A percentile compares a stretch with the other conserved stretches of the same genome.
Conservation (phyloP, 2,329 filamentous ascomycete genomes). For the Huntiella moniliformis region DNA sequence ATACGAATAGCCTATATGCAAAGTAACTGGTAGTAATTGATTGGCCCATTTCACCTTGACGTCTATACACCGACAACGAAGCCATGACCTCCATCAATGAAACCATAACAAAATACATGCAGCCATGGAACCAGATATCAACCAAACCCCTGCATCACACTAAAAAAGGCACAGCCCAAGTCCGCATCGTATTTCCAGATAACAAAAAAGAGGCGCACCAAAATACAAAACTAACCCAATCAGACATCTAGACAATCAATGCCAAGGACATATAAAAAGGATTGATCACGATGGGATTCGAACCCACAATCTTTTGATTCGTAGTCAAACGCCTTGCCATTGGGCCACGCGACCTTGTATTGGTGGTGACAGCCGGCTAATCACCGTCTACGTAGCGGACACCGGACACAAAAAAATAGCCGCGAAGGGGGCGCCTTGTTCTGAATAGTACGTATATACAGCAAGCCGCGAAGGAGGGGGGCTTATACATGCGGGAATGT, state of each 20-base stretch:
- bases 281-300: slow-evolving; percentile 2
- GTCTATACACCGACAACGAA: too few species aligned
- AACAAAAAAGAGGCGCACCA: not conserved
- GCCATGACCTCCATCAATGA: not conserved
- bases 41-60: too few species aligned
- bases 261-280: not conserved
- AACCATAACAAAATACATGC: not conserved
- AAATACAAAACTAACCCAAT: not conserved
- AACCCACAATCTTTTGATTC: slow-evolving; percentile 4
- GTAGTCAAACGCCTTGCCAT: slow-evolving; percentile 2
- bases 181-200: too few species aligned
- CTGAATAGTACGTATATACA: too few species aligned
- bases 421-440: too few species aligned
- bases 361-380: too few species aligned
- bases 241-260: not conserved
- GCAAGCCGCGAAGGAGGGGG: too few species aligned
- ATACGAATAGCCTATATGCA: too few species aligned
- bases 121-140: not conserved
- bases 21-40: too few species aligned
- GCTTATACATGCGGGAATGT: too few species aligned
- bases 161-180: not conserved
- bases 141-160: not conserved
- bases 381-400: too few species aligned
- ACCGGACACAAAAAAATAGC: too few species aligned
- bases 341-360: not conserved